A percentile compares a stretch with the other conserved stretches of the same genome.
phyloP scores from a whole-genome alignment of 1,139 yeast species.

The Saccharomyces uvarum region DNA sequence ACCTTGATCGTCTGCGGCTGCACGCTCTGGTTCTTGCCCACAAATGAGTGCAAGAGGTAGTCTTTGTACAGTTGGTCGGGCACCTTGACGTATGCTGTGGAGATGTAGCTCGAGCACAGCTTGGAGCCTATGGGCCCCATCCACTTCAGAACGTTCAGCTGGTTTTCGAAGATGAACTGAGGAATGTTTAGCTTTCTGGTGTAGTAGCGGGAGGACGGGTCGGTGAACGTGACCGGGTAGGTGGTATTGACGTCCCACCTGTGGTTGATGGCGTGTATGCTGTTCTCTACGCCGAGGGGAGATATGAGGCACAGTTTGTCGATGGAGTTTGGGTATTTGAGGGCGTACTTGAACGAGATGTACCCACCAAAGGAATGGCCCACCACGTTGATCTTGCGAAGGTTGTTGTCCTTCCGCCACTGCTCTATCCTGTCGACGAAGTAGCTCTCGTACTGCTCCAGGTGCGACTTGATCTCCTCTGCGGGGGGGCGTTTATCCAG shows the following conservation, averaged over 20 bases:
- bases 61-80: slow-evolving; percentile 20
- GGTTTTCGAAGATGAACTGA: slow-evolving; percentile 24
- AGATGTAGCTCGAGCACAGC: slow-evolving; percentile 44
- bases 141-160: slow-evolving; percentile 42
- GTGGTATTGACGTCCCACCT: slow-evolving; percentile 17
- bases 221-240: slow-evolving; percentile 14
- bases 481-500: slow-evolving; percentile 9
- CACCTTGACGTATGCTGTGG: slow-evolving; percentile 53
- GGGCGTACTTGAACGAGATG: slow-evolving; percentile 67
- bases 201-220: slow-evolving; percentile 23
- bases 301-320: slow-evolving; percentile 64
- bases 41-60: slow-evolving; percentile 21
- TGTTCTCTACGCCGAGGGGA: slow-evolving; percentile 85
- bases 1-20: slow-evolving; percentile 35
- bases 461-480: slow-evolving; percentile 2
- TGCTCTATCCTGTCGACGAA: slow-evolving; percentile 75
- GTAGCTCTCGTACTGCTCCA: slow-evolving; percentile 52
- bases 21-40: slow-evolving; percentile 19
- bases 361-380: slow-evolving; percentile 96
- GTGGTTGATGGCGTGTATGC: slow-evolving; percentile 53
- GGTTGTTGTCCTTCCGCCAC: slow-evolving; percentile 60
- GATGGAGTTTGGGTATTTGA: slow-evolving; percentile 64
- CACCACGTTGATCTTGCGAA: slow-evolving; percentile 58
- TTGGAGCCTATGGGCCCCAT: slow-evolving; percentile 56
- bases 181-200: slow-evolving; percentile 27